Base-by-base conservation (phyloP, 2,329 filamentous ascomycete species). In the Stachybotrys chlorohalonatus region DNA sequence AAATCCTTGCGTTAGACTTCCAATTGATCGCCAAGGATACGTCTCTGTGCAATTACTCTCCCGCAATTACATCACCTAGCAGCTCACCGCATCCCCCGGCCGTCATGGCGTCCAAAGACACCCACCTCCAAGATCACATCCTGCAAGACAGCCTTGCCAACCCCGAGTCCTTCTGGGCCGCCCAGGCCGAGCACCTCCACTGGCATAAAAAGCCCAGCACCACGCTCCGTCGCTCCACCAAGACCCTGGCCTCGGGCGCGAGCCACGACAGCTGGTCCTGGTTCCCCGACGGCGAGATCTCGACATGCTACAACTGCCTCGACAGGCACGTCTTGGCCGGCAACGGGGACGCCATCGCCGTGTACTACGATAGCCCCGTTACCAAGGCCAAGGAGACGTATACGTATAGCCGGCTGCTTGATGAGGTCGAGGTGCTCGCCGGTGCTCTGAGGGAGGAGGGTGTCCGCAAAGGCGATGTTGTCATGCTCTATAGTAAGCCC, bases 241-340 rank as follows among this genome's bases (percentile, higher is more conserved):
- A 89, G 70, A 82, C 75, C 7, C 75, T 94, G 5, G 70, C 76
- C 53, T 80, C 73, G 59, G 85, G 84, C 54, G 71, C 76, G n/a
- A 74, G 76, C 15, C 85, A 95, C 66, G 79, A 83, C 47, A 84
- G 87, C 65, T 96, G 92, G 91, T 82, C 84, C 58, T 97, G 93
- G 93, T 96, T 95, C 62, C 83, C 89, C 0, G 89, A 84, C 58
- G 93, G 92, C 58, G 85, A 94, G 73, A 89, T 97, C 62, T 94
- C 88, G 46, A 96, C 90, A 0, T 90, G 88, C 61, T 95, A 90
- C 75, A 97, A 96, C 68, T 95, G 90, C 67, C 75, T 96, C 13
- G 91, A 96, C 70, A 80, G 92, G 13, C 92, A 96, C 71, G 90
- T 96, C n/a, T 73, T 81, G 42, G 83, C 82, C 6, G 90, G 92